Conservation (phyloP, 163 green algal species). For the Trebouxiophyceae sp. region DNA sequence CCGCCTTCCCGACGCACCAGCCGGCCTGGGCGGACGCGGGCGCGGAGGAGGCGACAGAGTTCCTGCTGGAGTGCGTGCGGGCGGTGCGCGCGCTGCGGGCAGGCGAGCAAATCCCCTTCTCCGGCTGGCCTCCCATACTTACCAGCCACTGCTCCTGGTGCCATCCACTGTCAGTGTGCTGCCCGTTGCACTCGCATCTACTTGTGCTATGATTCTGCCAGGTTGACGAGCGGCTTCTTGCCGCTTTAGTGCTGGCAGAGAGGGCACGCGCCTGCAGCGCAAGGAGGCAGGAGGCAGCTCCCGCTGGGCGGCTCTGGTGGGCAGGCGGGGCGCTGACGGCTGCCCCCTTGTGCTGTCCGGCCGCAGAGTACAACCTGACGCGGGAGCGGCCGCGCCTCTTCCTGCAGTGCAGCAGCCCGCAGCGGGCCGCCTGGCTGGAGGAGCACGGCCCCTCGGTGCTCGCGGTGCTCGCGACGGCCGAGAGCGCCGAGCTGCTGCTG, state of each 20-base stretch:
- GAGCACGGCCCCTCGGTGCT: slow-evolving; percentile 42
- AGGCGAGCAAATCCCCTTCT: slow-evolving; percentile 2
- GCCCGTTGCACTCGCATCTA: too few species aligned
- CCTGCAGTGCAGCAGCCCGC: slow-evolving; percentile 26
- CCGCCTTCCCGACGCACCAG: slow-evolving; percentile 59
- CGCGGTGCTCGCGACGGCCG: slow-evolving; percentile 49
- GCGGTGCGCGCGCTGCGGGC: slow-evolving; percentile 44
- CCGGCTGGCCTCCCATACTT: too few species aligned
- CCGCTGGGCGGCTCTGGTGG: too few species aligned
- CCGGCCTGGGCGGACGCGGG: slow-evolving; percentile 39
- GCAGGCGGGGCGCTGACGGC: too few species aligned
- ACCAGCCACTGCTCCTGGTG: too few species aligned
- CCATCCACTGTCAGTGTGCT: too few species aligned
- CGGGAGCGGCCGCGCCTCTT: slow-evolving; percentile 42
- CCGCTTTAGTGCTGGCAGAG: too few species aligned
- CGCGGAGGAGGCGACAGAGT: slow-evolving; percentile 64
- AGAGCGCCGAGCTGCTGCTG: slow-evolving; percentile 1
- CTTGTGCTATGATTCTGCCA: too few species aligned
- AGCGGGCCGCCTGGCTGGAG: not conserved
- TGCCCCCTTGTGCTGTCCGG: too few species aligned
- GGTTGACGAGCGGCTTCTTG: too few species aligned
- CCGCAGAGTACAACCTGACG: slow-evolving; percentile 35
- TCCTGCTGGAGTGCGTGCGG: slow-evolving; percentile 35
- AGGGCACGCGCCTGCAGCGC: too few species aligned
- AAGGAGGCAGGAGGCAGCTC: too few species aligned